Percentiles rank a stretch among this genome's conserved stretches.
Evolutionary conservation across 352 stramenopile genomes (phyloP).

Genomic region (Pythium aphanidermatum): DNA sequence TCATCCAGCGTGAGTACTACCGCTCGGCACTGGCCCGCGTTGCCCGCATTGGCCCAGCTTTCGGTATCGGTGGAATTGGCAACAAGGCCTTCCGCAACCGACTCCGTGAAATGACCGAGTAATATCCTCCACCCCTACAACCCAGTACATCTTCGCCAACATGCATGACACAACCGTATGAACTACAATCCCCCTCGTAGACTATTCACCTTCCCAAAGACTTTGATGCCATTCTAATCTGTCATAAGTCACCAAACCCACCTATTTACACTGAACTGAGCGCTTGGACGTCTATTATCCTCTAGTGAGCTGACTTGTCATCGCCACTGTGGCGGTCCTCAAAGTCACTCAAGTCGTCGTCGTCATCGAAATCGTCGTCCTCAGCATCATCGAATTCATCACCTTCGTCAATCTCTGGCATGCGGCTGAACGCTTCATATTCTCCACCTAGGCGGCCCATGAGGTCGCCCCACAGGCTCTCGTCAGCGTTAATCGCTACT

Average conservation of each 20-base stretch:
- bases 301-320: background rate
- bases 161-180: too few species aligned
- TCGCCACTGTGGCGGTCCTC: background rate
- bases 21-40: conserved; percentile 39
- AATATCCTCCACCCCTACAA: too few species aligned
- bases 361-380: conserved; percentile 17
- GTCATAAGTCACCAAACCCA: too few species aligned
- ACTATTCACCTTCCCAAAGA: too few species aligned
- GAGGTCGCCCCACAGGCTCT: conserved; percentile 62
- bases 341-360: conserved; percentile 15
- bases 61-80: conserved; percentile 55
- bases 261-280: too few species aligned
- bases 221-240: too few species aligned
- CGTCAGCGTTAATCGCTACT: conserved; percentile 53
- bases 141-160: too few species aligned
- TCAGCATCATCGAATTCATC: conserved; percentile 26
- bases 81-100: conserved; percentile 29
- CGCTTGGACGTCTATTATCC: too few species aligned
- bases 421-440: conserved; percentile 64
- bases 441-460: conserved; percentile 63
- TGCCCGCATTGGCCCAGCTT: conserved; percentile 48
- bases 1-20: conserved; percentile 44
- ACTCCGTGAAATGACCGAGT: conserved; percentile 8
- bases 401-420: conserved; percentile 44
- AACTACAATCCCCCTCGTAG: too few species aligned